These are phyloP conservation scores for Mycosphaerella sp. DNA, from an alignment of 2,329 filamentous ascomycete species.

Conservation along the genomic window DNA sequence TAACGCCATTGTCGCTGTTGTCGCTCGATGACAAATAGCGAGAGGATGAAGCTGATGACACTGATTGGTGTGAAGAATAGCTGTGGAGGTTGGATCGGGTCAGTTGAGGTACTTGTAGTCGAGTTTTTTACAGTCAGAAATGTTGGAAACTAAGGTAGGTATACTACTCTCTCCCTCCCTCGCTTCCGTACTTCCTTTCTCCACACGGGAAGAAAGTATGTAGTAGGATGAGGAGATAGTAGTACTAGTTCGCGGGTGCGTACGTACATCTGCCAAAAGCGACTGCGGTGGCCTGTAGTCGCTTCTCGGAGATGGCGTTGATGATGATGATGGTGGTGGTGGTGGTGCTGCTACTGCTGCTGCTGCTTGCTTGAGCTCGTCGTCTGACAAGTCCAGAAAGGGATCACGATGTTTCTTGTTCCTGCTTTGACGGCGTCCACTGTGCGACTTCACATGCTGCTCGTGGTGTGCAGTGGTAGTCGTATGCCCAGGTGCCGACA, in stretches of 20 bases:
- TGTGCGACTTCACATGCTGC: conserved; percentile 19
- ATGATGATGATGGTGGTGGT: too few relatives aligned
- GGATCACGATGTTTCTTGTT: conserved; percentile 27
- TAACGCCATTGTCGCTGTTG: conserved; percentile 48
- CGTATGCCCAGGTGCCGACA: conserved; percentile 14
- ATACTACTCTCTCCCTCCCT: too few relatives aligned
- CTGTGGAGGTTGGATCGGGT: conserved; percentile 17
- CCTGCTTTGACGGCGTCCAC: conserved; percentile 21
- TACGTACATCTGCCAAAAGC: conserved; percentile 25
- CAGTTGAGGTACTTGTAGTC: too few relatives aligned
- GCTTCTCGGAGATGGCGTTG: conserved; percentile 20
- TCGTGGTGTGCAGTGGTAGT: not conserved
- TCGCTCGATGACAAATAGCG: conserved; percentile 57
- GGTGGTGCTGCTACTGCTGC: not conserved
- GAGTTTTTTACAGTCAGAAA: not conserved
- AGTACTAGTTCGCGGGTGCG: too few relatives aligned
- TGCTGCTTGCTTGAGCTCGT: conserved; percentile 20
- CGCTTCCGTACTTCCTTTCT: too few relatives aligned
- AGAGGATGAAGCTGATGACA: conserved; percentile 60
- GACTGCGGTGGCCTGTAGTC: conserved; percentile 9
- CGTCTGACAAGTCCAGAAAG: conserved; percentile 29
- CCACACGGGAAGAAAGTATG: too few relatives aligned
- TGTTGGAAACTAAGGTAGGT: too few relatives aligned
- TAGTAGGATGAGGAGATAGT: too few relatives aligned
- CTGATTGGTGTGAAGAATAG: conserved; percentile 56